These are phyloP conservation scores for Gossypium rotundifolium DNA, from an alignment of 345 rosid species.

Conservation along the genomic window DNA sequence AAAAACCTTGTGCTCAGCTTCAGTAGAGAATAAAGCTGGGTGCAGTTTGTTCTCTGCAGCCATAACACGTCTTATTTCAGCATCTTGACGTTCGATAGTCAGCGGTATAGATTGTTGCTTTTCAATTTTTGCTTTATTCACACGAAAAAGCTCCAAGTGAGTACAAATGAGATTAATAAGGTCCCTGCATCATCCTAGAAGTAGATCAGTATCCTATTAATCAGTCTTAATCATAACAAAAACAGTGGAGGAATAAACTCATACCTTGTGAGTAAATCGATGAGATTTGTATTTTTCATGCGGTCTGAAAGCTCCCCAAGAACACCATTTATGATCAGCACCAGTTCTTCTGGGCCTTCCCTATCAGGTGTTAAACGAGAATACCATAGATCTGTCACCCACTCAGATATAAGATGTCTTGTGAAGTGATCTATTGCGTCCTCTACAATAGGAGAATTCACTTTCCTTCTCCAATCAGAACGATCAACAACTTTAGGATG, in stretches of 20 bases:
- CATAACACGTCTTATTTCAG: conserved; percentile 56
- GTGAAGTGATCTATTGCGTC: conserved; percentile 80
- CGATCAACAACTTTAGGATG: conserved; percentile 36
- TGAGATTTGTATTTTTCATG: conserved; percentile 65
- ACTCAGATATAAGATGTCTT: conserved; percentile 79
- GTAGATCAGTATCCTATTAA: conserved; percentile 28
- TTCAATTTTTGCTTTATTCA: conserved; percentile 63
- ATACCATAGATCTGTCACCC: conserved; percentile 94
- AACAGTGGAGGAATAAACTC: conserved; percentile 12
- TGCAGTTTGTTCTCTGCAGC: conserved; percentile 79
- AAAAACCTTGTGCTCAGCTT: conserved; percentile 90
- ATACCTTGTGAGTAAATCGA: conserved; percentile 85
- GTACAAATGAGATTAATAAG: conserved; percentile 62
- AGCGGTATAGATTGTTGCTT: conserved; percentile 36
- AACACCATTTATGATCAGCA: conserved; percentile 61
- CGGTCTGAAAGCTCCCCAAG: conserved; percentile 82
- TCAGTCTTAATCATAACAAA: background rate
- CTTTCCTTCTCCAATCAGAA: conserved; percentile 83
- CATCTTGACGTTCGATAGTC: conserved; percentile 58
- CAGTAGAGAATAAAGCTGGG: conserved; percentile 89
- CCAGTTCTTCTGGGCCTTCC: conserved; percentile 89
- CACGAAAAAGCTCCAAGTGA: conserved; percentile 80
- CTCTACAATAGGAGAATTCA: conserved; percentile 84
- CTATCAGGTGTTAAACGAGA: conserved; percentile 78
- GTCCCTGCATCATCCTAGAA: conserved; percentile 63